Conservation (phyloP, 2,329 filamentous ascomycete genomes). For the Colletotrichum sp. region DNA sequence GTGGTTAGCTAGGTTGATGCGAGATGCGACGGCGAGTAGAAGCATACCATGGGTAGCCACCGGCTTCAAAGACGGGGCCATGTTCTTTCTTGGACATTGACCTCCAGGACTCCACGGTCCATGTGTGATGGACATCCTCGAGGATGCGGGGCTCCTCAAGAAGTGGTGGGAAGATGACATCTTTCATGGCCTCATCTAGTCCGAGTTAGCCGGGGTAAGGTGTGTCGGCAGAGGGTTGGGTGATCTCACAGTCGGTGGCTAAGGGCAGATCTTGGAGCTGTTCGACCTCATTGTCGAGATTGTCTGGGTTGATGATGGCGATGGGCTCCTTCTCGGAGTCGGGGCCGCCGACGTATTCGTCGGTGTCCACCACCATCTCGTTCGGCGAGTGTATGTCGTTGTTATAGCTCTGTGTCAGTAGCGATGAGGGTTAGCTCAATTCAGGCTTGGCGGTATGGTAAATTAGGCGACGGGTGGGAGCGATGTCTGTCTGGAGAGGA, state of each 20-base stretch:
- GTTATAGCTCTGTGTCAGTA: constrained; percentile 50
- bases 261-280: constrained; percentile 52
- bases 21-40: neutral
- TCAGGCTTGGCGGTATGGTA: neutral
- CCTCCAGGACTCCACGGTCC: constrained; percentile 88
- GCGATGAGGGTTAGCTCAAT: neutral
- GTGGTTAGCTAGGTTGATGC: constrained; percentile 22
- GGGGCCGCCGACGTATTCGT: constrained; percentile 58
- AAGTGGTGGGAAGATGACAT: constrained; percentile 75
- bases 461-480: neutral
- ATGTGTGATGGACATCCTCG: constrained; percentile 78
- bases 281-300: constrained; percentile 52
- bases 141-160: constrained; percentile 79
- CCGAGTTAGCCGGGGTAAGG: constrained; percentile 27
- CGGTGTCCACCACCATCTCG: constrained; percentile 61
- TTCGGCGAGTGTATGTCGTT: constrained; percentile 57
- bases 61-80: constrained; percentile 86
- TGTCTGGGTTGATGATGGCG: constrained; percentile 60
- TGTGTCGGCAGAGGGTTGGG: neutral
- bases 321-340: constrained; percentile 56
- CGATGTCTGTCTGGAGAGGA: neutral
- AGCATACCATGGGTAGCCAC: constrained; percentile 80
- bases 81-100: constrained; percentile 79
- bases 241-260: constrained; percentile 58
- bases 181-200: constrained; percentile 83